Evolutionary conservation across 2,329 filamentous ascomycete genomes (phyloP), one percentile per base, ranked within the genome.

Genomic region (Graphilbum sp.): DNA sequence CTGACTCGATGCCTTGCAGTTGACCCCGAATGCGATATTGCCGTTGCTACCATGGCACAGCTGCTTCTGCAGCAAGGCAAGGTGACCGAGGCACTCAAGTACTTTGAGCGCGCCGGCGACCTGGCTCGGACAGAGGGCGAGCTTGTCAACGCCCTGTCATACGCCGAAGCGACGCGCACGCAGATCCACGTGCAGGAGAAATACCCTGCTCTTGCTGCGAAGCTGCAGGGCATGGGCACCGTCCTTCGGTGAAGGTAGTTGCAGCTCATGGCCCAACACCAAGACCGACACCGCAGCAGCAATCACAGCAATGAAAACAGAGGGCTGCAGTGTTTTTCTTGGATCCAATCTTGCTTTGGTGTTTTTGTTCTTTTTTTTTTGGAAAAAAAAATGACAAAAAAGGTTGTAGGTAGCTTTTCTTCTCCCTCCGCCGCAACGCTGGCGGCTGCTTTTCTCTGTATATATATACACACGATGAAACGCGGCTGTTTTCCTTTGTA

Each of bases 41-140:
- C 90, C 32, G 90, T 98, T 32, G 90, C 90, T 38, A 98, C 90
- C 39, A 95, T 98, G 85, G 90, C 90, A 11, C 90, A 98, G 61
- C 75, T 98, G 32, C 77, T 98, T 37, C 73, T 98, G 27, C 90
- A 98, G 60, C 90, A 96, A 66, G 90, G 90, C 59, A 95, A 95
- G 65, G 88, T 98, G 41, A 82, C 80, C 27, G 84, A 95, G 45
- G 90, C 90, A 1, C 75, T 98, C 47, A 85, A 81, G 60, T 96
- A 96, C 67, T 98, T 98, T 55, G 87, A 96, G 67, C 80, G 85
- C 43, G 90, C 90, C 2, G 90, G 88, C 21, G 87, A 96, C 62
- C 75, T 98, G 38, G 87, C 86, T 34, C 72, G 90, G 50, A 98
- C 90, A 25, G 88, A 95, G 52, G 84, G 82, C 43, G 90, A 98